phyloP scores from a whole-genome alignment of 2,329 filamentous ascomycete species.

The Diplodia seriata region DNA sequence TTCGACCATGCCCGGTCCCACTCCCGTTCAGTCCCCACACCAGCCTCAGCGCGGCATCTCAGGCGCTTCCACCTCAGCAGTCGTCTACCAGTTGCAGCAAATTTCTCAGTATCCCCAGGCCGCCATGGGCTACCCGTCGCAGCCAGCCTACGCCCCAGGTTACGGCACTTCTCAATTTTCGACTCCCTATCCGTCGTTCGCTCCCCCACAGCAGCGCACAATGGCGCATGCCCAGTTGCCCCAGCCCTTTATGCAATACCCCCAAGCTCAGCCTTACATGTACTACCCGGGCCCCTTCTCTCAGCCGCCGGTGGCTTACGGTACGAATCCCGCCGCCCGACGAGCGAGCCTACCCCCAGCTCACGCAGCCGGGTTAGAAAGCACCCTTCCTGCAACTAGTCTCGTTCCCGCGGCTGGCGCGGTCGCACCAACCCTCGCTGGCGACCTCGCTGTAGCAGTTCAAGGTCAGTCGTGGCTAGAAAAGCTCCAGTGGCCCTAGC shows the following conservation, averaged over 20 bases:
- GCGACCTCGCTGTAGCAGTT: slow-evolving; percentile 32
- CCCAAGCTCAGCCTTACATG: slow-evolving; percentile 30
- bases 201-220: slow-evolving; percentile 20
- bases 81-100: slow-evolving; percentile 51
- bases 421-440: neutral
- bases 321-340: slow-evolving; percentile 42
- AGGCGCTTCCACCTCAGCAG: slow-evolving; percentile 48
- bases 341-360: slow-evolving; percentile 40
- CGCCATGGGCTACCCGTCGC: slow-evolving; percentile 38
- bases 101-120: slow-evolving; percentile 46
- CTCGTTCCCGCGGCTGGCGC: neutral
- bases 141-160: slow-evolving; percentile 40
- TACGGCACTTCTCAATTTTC: slow-evolving; percentile 42
- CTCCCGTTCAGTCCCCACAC: slow-evolving; percentile 31
- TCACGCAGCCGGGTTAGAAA: slow-evolving; percentile 21
- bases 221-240: slow-evolving; percentile 24
- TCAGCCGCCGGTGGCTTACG: slow-evolving; percentile 40
- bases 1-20: slow-evolving; percentile 35
- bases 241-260: slow-evolving; percentile 27
- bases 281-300: slow-evolving; percentile 27
- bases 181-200: slow-evolving; percentile 38
- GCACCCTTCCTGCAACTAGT: neutral
- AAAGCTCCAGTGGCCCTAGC: neutral
- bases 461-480: slow-evolving; percentile 37
- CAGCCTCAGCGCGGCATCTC: slow-evolving; percentile 44